Evolutionary conservation across 768 basidiomycete genomes (phyloP).

Genomic region (Mycena olivaceomarginata): DNA sequence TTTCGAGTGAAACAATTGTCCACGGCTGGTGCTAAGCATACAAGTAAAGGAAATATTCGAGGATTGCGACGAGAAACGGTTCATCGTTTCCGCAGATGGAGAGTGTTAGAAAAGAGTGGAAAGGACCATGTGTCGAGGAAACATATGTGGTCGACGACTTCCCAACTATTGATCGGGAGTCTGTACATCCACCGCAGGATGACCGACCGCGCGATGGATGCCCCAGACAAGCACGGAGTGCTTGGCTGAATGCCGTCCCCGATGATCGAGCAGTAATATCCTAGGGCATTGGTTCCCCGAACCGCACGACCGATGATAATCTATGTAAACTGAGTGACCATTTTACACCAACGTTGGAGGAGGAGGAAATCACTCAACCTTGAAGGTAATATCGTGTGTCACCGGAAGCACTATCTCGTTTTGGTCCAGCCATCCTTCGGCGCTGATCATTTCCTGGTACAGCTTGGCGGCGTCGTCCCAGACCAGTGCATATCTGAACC

Average conservation of each 20-base stretch:
- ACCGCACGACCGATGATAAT: constrained; percentile 26
- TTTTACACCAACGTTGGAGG: not conserved
- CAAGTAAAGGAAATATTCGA: too few relatives aligned
- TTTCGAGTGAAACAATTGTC: too few relatives aligned
- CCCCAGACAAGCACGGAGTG: constrained; percentile 35
- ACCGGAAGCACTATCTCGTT: not conserved
- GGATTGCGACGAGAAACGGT: too few relatives aligned
- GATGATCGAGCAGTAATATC: not conserved
- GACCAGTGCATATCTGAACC: constrained; percentile 2
- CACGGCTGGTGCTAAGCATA: too few relatives aligned
- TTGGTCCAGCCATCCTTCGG: constrained; percentile 12
- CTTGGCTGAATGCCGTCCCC: not conserved
- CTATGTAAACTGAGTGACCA: not conserved
- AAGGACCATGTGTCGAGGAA: too few relatives aligned
- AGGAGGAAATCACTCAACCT: not conserved
- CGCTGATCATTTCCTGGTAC: constrained; percentile 19
- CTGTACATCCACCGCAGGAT: constrained; percentile 45
- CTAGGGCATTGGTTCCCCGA: constrained; percentile 13
- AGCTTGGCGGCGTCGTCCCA: constrained; percentile 2
- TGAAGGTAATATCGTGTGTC: not conserved
- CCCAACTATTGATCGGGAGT: constrained; percentile 44
- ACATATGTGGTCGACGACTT: too few relatives aligned
- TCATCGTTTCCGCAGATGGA: too few relatives aligned
- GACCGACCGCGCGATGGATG: constrained; percentile 32
- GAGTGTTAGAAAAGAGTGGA: too few relatives aligned